A percentile compares a stretch with the other conserved stretches of the same genome.
Conservation (phyloP, 805 yeast species). For the Cyberlindnera nakhonratchasimensis region DNA sequence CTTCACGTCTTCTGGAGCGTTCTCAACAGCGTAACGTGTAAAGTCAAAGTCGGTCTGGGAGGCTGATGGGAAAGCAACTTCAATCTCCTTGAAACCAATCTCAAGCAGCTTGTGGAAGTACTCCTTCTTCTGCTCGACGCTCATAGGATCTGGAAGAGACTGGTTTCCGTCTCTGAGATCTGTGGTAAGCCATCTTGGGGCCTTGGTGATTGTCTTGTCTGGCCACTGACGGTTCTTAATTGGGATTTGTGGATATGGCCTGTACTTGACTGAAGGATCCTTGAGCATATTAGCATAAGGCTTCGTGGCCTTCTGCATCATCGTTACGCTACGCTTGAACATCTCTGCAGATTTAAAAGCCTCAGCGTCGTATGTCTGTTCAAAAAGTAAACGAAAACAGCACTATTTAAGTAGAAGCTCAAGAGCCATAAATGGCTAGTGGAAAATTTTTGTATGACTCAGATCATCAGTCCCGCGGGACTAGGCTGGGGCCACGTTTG, state of each 20-base stretch:
- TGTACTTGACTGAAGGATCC: conserved; percentile 66
- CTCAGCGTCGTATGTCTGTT: neutral
- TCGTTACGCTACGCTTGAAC: conserved; percentile 24
- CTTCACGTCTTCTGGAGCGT: conserved; percentile 71
- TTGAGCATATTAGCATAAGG: conserved; percentile 54
- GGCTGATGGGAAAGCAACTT: conserved; percentile 78
- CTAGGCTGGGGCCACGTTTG: too few relatives aligned
- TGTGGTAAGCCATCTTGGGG: conserved; percentile 79
- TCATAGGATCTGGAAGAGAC: conserved; percentile 80
- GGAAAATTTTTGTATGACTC: conserved; percentile 1
- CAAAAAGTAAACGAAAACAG: too few relatives aligned
- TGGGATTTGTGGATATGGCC: conserved; percentile 49
- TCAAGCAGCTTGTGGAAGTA: conserved; percentile 70
- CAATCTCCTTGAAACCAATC: conserved; percentile 77
- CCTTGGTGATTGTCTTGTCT: conserved; percentile 55
- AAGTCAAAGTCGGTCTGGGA: conserved; percentile 81
- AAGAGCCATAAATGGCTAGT: too few relatives aligned
- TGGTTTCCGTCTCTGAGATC: conserved; percentile 82
- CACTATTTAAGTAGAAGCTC: too few relatives aligned
- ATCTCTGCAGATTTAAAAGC: conserved; percentile 12
- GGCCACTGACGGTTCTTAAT: conserved; percentile 74
- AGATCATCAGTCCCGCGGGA: conserved; percentile 1
- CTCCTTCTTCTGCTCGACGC: conserved; percentile 67
- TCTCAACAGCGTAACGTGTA: conserved; percentile 74
- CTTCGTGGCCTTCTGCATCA: conserved; percentile 28